Percentiles rank a stretch among this genome's conserved stretches.
phyloP scores from a whole-genome alignment of 129 eudicot species.

The Arctium lappa region DNA sequence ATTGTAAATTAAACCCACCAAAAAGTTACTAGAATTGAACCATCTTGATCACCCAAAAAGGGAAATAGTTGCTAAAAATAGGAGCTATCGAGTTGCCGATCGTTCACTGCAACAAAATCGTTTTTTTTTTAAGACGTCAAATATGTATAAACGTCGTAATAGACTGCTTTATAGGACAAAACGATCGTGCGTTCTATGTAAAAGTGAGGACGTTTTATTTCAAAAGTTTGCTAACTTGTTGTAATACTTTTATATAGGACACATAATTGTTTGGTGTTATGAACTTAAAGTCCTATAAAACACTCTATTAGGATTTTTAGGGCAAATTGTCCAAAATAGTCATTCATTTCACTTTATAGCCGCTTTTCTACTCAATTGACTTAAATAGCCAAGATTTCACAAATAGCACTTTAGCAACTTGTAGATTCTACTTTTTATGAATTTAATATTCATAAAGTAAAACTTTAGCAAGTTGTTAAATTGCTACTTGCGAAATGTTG shows the following conservation, averaged over 20 bases:
- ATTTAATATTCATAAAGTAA: too few species aligned
- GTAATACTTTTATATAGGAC: background rate
- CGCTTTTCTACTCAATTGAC: background rate
- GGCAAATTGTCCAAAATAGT: background rate
- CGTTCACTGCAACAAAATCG: background rate
- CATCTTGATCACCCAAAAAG: conserved; percentile 11
- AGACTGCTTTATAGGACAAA: background rate
- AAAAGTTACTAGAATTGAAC: conserved; percentile 9
- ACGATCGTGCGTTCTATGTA: too few species aligned
- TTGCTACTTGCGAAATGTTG: too few species aligned
- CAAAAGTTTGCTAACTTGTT: background rate
- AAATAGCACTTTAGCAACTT: background rate
- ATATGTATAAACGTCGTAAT: background rate
- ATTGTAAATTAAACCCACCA: conserved; percentile 8
- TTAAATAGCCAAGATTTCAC: background rate
- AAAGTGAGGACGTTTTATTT: background rate
- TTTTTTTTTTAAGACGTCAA: too few species aligned
- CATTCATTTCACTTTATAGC: background rate
- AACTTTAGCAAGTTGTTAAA: background rate
- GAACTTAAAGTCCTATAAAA: too few species aligned
- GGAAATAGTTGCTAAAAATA: conserved; percentile 1
- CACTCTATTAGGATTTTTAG: background rate
- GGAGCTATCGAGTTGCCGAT: background rate
- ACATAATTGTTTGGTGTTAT: background rate
- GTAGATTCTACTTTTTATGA: background rate